Base-by-base conservation (phyloP, 2,329 filamentous ascomycete species). In the Tolypocladium pustulatum region DNA sequence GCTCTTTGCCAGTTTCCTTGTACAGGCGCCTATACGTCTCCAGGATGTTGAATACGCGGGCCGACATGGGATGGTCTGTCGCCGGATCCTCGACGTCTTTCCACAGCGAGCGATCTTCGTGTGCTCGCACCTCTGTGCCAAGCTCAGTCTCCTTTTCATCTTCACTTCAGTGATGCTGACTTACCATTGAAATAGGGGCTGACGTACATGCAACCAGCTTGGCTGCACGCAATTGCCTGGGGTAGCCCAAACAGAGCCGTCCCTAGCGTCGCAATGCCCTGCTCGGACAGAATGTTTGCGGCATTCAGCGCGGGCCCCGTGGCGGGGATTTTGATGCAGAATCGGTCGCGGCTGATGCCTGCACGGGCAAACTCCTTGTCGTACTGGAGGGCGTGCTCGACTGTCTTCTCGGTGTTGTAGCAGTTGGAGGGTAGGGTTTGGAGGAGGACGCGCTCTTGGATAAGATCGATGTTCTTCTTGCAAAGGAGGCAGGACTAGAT, bases 291-390 rank as follows among this genome's bases (percentile, higher is more conserved):
- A 17, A 72, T 68, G 54, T 72, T 75, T 34, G 74, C 75, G 0
- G 76, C 77, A 57, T 74, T 77, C 32, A 81, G 65, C 12, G 75
- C 78, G 0, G 77, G 72, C 0, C 78, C 78, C 0, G 78, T 80
- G 32, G 72, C 73, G 12, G 78, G 78, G 30, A 81, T 80, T 66
- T 81, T 81, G 71, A 81, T 79, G 63, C 74, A 77, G 64, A 75
- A 79, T 13, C 75, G 71, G 59, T 78, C 76, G 22, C 75, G 71
- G 4, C 71, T 62, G 52, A 81, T 76, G 1, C 77, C 76, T 2
- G 70, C 74, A 5, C 68, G 71, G 6, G 72, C 71, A 57, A 81
- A 79, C 63, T 81, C 78, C 4, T 64, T 61, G 51, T 75, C 78
- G 62, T 79, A 81, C 0, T 76, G 66, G 1, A 72, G 75, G 1